Percentiles rank a stretch among this genome's conserved stretches.
Evolutionary conservation across 208 protist species (phyloP).

Genomic region (Leptomonas pyrrhocoris): DNA sequence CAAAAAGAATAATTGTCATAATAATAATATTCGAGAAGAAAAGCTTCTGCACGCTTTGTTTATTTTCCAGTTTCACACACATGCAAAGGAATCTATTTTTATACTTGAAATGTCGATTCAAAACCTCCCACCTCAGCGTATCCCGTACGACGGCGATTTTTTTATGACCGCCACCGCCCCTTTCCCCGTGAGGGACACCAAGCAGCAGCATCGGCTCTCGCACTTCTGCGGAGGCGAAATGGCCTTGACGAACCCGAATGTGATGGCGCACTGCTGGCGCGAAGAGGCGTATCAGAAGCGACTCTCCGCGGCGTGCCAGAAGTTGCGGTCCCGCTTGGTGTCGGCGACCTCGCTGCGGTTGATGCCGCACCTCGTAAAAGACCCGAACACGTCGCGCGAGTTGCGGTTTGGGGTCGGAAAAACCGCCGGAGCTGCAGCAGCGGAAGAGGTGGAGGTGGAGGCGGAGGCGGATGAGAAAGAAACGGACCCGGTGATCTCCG

Average conservation of each 20-base stretch:
- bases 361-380: too few species aligned
- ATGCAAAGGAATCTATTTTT: too few species aligned
- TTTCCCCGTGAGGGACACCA: not conserved
- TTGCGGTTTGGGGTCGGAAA: too few species aligned
- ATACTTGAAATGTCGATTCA: not conserved
- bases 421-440: too few species aligned
- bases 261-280: not conserved
- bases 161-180: not conserved
- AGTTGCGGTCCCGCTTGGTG: too few species aligned
- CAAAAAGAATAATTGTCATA: too few species aligned
- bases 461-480: not conserved
- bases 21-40: too few species aligned
- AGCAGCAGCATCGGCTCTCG: not conserved
- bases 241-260: not conserved
- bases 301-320: not conserved
- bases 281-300: not conserved
- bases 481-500: not conserved
- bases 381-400: too few species aligned
- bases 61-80: too few species aligned
- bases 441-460: not conserved
- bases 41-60: too few species aligned
- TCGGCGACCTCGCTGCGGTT: too few species aligned
- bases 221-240: too few species aligned
- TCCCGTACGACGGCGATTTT: not conserved
- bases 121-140: not conserved